Base-by-base conservation (phyloP, 129 eudicot species). In the Pseudognaphalium luteoalbum region DNA sequence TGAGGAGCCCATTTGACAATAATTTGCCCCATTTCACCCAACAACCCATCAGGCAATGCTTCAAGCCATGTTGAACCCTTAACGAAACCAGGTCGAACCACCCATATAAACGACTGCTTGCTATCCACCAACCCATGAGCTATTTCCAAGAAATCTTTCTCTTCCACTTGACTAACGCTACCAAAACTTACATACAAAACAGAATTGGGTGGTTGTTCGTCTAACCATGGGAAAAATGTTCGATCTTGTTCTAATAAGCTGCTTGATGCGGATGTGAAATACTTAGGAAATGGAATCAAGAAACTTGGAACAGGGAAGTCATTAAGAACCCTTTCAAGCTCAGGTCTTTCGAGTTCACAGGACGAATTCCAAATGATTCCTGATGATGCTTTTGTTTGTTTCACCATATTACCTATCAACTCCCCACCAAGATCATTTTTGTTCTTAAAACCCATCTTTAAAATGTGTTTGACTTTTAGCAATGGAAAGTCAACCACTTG, bases 1-100 rank as follows among this genome's bases (percentile, higher is more conserved):
- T 89, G 95, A 0, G 95, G 89, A 6, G 86, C 89, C 95, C 95
- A 89, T 65, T 82, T 82, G 56, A 89, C 89, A 14, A 89, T 37
- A 5, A 42, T 80, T 5, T 58, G 78, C 9, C 92, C 86, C 20
- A 68, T 81, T 50, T 79, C 83, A 70, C 80, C 74, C 15, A 32
- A 0, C 68, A 76, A 80, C 61, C 81, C 87, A 20, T 67, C 70
- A 29, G 89, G 76, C 73, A 86, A 65, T 6, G 70, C 2, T 20
- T 74, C 79, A 5, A 80, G 41, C 81, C 83, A 74, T 28, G 77
- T 44, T 2, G 78, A 83, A 34, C 86, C 86, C 12, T 62, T 61
- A 20, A 86, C 73, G 16, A 78, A 64, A 39, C 80, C 86, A 5
- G 91, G 86, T 42, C 88, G 80, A 71, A 87, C 84, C 77, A 78